These are phyloP conservation scores for Gnaphalium uliginosum DNA, from an alignment of 129 eudicot genomes.

Conservation along the genomic window DNA sequence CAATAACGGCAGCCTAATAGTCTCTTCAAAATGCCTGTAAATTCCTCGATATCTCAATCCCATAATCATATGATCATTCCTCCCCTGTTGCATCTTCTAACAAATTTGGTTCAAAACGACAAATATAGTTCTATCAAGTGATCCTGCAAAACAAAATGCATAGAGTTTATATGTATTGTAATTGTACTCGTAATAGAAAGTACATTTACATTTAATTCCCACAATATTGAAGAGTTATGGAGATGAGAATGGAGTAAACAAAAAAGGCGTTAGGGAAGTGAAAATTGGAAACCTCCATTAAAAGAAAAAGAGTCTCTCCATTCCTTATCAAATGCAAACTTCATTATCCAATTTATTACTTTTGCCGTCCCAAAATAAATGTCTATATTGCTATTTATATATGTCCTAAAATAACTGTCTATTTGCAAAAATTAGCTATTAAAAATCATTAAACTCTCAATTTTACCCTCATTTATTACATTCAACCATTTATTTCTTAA, in stretches of 20 bases:
- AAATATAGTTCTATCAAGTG: background rate
- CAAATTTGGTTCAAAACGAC: background rate
- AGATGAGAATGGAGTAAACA: conserved; percentile 13
- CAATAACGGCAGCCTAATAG: conserved; percentile 11
- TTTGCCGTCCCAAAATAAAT: no score
- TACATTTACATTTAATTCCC: background rate
- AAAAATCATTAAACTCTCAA: no score
- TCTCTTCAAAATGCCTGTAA: conserved; percentile 27
- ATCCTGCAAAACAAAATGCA: background rate
- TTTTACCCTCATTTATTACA: no score
- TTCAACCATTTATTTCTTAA: no score
- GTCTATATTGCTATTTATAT: no score
- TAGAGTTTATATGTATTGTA: background rate
- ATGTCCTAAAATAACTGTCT: no score
- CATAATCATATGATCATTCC: background rate
- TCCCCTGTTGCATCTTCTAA: conserved; percentile 1
- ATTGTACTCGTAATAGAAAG: background rate
- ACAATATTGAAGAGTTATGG: background rate
- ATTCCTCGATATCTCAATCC: conserved; percentile 15
- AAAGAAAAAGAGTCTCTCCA: background rate
- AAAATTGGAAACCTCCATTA: conserved; percentile 11
- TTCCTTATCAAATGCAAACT: conserved; percentile 6
- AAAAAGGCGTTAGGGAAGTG: background rate
- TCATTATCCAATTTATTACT: background rate
- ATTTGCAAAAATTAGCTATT: no score